These are phyloP conservation scores for Globisporangium lucens DNA, from an alignment of 352 stramenopile genomes.

Conservation along the genomic window DNA sequence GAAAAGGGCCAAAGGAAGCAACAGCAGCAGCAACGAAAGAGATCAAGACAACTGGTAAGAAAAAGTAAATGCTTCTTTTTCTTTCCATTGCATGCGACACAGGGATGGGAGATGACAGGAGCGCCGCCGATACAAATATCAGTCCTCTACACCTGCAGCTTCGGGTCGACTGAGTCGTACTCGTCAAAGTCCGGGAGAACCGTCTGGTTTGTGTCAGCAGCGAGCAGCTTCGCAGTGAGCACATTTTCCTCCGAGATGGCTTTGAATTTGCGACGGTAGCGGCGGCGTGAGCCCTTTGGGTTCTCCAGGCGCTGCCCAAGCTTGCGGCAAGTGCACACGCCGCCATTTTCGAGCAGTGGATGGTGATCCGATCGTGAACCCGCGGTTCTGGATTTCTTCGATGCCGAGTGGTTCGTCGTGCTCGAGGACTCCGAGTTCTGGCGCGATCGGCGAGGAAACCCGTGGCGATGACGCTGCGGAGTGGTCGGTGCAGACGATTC, in stretches of 20 bases:
- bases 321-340: conserved; percentile 35
- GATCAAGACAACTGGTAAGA: conserved; percentile 1
- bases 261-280: conserved; percentile 25
- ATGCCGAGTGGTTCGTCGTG: conserved; percentile 4
- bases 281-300: conserved; percentile 16
- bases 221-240: conserved; percentile 20
- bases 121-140: background rate
- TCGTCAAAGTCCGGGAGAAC: conserved; percentile 12
- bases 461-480: background rate
- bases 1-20: background rate
- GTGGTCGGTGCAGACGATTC: background rate
- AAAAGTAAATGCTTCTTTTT: background rate
- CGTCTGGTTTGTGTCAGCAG: conserved; percentile 8
- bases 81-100: background rate
- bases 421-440: conserved; percentile 12
- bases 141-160: background rate
- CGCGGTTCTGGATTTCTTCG: background rate
- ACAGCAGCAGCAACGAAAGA: background rate
- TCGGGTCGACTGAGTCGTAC: conserved; percentile 8
- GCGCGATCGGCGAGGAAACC: conserved; percentile 1
- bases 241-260: conserved; percentile 22
- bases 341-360: conserved; percentile 12
- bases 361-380: conserved; percentile 4
- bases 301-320: conserved; percentile 31
- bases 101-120: background rate